phyloP scores from a whole-genome alignment of 495 filamentous ascomycete genomes.

The Podospora pseudopauciseta region DNA sequence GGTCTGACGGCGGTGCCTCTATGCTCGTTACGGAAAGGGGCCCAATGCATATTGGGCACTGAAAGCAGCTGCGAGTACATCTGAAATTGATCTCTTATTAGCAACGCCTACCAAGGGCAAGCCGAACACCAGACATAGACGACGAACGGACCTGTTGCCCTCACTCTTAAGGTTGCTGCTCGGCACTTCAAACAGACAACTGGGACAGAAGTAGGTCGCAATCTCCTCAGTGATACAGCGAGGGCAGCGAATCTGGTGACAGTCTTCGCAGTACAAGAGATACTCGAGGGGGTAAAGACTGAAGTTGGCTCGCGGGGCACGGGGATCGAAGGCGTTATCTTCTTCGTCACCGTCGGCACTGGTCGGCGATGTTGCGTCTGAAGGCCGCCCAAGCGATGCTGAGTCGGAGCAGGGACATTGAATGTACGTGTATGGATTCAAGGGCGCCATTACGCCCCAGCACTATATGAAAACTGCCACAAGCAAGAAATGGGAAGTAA shows the following conservation, averaged over 20 bases:
- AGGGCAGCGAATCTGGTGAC: constrained; percentile 89
- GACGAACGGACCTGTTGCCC: constrained; percentile 72
- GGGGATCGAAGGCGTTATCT: constrained; percentile 80
- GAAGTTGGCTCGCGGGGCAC: constrained; percentile 77
- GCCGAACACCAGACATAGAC: not conserved
- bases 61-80: constrained; percentile 91
- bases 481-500: not conserved
- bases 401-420: constrained; percentile 83
- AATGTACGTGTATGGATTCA: constrained; percentile 86
- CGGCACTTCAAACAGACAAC: constrained; percentile 90
- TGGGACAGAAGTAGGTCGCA: constrained; percentile 92
- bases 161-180: constrained; percentile 86
- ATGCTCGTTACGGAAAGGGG: constrained; percentile 69
- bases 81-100: constrained; percentile 45
- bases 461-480: not conserved
- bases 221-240: constrained; percentile 90
- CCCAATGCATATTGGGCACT: constrained; percentile 85
- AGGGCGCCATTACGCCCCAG: constrained; percentile 57
- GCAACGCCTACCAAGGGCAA: constrained; percentile 3
- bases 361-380: constrained; percentile 35
- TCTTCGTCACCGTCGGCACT: constrained; percentile 61
- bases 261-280: constrained; percentile 93
- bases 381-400: constrained; percentile 40
- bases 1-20: constrained; percentile 47
- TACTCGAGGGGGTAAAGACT: constrained; percentile 91